phyloP scores from a whole-genome alignment of 1,284 basidiomycete genomes.

The Heterobasidion parviporum region DNA sequence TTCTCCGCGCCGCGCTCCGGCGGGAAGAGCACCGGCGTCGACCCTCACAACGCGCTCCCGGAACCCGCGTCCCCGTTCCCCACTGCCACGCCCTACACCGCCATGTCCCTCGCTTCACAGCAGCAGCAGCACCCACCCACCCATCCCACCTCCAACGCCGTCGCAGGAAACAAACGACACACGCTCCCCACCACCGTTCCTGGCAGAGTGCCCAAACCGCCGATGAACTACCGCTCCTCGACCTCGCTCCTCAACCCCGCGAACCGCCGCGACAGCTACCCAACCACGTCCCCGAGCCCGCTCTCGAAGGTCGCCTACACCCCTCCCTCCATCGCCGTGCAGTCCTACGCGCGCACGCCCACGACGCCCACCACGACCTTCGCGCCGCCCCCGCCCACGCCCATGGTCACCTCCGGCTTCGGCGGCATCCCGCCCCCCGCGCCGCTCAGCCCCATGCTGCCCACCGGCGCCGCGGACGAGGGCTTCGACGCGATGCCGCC shows the following conservation, averaged over 20 bases:
- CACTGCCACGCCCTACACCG: slow-evolving; percentile 19
- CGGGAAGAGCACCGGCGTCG: not conserved
- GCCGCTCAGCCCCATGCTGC: slow-evolving; percentile 5
- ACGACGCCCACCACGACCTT: slow-evolving; percentile 39
- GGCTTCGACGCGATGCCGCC: slow-evolving; percentile 12
- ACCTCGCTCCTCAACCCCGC: slow-evolving; percentile 24
- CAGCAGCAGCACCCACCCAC: slow-evolving; percentile 11
- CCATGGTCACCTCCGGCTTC: slow-evolving; percentile 1
- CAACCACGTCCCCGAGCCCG: slow-evolving; percentile 15
- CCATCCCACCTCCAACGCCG: slow-evolving; percentile 21
- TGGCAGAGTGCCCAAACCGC: slow-evolving; percentile 8
- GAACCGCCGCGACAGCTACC: slow-evolving; percentile 14
- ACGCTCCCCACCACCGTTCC: slow-evolving; percentile 30
- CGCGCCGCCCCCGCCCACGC: slow-evolving; percentile 17
- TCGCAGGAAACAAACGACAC: slow-evolving; percentile 53
- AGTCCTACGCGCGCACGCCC: slow-evolving; percentile 33
- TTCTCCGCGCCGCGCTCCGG: not conserved
- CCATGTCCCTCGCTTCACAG: slow-evolving; percentile 13
- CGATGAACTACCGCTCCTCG: slow-evolving; percentile 28
- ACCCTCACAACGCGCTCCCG: slow-evolving; percentile 46
- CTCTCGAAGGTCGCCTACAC: slow-evolving; percentile 14
- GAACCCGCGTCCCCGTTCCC: slow-evolving; percentile 73
- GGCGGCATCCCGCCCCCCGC: slow-evolving; percentile 10
- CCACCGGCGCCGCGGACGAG: slow-evolving; percentile 9
- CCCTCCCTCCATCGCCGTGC: slow-evolving; percentile 30